These are phyloP conservation scores for Canavalia ensiformis DNA, from an alignment of 306 rosid genomes.

Conservation along the genomic window DNA sequence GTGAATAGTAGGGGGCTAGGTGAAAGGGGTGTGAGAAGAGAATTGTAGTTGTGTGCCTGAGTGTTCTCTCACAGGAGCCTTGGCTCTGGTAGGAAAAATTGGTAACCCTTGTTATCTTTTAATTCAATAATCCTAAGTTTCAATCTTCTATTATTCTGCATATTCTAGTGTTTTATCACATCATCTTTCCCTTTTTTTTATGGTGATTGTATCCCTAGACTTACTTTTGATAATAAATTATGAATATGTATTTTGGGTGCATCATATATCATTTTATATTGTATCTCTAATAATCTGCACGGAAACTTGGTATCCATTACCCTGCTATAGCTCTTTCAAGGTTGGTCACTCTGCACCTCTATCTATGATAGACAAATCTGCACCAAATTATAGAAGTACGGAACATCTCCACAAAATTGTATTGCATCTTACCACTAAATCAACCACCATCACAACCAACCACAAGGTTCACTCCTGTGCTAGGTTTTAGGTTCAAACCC, in stretches of 20 bases:
- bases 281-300: not conserved
- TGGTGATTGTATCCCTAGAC: not conserved
- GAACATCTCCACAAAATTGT: not conserved
- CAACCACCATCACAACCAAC: slow-evolving; percentile 10
- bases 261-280: not conserved
- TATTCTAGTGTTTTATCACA: not conserved
- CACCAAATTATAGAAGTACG: not conserved
- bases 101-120: too few relatives aligned
- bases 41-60: too few relatives aligned
- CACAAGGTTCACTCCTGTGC: not conserved
- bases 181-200: not conserved
- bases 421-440: not conserved
- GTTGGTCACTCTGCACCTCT: not conserved
- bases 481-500: not conserved
- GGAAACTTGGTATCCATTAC: too few relatives aligned
- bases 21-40: too few relatives aligned
- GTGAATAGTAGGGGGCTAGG: too few relatives aligned
- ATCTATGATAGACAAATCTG: not conserved
- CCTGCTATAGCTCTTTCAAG: not conserved
- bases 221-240: not conserved
- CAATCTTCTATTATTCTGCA: too few relatives aligned
- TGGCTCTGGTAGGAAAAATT: too few relatives aligned
- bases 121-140: too few relatives aligned
- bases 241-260: not conserved
- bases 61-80: too few relatives aligned